These are phyloP conservation scores for Reticulascus tulasneorum DNA, from an alignment of 2,329 filamentous ascomycete species.

Conservation along the genomic window DNA sequence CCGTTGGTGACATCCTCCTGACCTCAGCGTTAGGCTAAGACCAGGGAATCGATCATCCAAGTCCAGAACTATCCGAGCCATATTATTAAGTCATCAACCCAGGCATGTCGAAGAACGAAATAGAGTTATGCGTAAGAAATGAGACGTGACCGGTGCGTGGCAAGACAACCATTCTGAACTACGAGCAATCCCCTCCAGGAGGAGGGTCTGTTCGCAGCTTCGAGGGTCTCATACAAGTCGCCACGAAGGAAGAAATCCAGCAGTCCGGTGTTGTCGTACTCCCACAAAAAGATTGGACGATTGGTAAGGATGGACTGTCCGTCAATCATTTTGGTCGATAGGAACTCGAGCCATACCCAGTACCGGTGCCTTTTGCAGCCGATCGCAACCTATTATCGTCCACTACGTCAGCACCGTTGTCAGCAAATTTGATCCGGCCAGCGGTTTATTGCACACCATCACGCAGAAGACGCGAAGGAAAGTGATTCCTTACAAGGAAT, in stretches of 20 bases:
- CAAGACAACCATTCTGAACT: too few species aligned
- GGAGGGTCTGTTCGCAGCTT: too few species aligned
- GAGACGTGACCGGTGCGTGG: conserved; percentile 33
- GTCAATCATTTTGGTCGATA: conserved; percentile 40
- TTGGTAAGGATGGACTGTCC: conserved; percentile 17
- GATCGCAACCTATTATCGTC: conserved; percentile 82
- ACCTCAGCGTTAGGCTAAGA: too few species aligned
- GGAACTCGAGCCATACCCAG: conserved; percentile 36
- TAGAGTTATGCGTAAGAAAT: conserved; percentile 32
- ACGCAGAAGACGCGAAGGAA: conserved; percentile 78
- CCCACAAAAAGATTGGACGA: conserved; percentile 17
- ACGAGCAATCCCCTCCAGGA: too few species aligned
- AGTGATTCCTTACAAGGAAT: conserved; percentile 76
- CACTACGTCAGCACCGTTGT: conserved; percentile 80
- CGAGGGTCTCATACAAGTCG: too few species aligned
- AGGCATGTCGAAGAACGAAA: conserved; percentile 37
- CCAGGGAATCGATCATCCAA: too few species aligned
- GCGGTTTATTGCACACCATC: conserved; percentile 45
- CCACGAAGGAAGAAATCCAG: conserved; percentile 10
- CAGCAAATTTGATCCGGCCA: conserved; percentile 70
- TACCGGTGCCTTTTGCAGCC: conserved; percentile 66
- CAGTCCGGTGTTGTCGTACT: conserved; percentile 14
- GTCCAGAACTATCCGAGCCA: conserved; percentile 34
- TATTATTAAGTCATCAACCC: conserved; percentile 20
- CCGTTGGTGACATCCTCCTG: too few species aligned